Percentiles rank a stretch among this genome's conserved stretches.
Evolutionary conservation across 306 rosid species (phyloP).

Genomic region (Ormosia emarginata): DNA sequence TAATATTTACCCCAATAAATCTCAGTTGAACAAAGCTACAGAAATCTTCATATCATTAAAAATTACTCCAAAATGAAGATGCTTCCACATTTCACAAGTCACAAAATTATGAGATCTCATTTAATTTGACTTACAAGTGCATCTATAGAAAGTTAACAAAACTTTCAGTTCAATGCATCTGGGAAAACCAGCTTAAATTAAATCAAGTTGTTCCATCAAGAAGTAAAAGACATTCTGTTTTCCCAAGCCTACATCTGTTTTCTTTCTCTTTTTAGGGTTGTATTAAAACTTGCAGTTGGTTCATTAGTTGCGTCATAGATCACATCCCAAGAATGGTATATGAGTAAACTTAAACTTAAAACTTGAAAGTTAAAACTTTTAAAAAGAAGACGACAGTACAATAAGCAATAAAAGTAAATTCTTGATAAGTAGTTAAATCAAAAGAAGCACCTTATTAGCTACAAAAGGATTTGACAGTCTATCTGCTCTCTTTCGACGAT

Average conservation of each 20-base stretch:
- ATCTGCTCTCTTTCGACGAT: conserved; percentile 18
- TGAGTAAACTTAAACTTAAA: neutral
- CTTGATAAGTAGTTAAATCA: neutral
- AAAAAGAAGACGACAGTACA: neutral
- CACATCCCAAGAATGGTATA: neutral
- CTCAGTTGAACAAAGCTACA: conserved; percentile 6
- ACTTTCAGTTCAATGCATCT: neutral
- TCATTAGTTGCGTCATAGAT: neutral
- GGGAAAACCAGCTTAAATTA: neutral
- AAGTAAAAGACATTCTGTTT: neutral
- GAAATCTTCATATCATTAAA: neutral
- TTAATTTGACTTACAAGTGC: neutral
- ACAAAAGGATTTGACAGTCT: conserved; percentile 19
- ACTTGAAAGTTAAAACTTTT: neutral
- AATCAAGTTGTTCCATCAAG: neutral
- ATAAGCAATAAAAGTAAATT: neutral
- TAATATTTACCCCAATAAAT: neutral
- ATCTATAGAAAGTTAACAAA: neutral
- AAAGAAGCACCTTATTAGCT: conserved; percentile 29
- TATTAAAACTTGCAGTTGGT: neutral
- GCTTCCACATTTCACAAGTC: neutral
- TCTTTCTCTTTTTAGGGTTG: neutral
- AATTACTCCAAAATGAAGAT: neutral
- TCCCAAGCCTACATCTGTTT: neutral
- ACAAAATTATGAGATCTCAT: conserved; percentile 7